phyloP scores from a whole-genome alignment of 768 basidiomycete species.

The Lepiota venenata region DNA sequence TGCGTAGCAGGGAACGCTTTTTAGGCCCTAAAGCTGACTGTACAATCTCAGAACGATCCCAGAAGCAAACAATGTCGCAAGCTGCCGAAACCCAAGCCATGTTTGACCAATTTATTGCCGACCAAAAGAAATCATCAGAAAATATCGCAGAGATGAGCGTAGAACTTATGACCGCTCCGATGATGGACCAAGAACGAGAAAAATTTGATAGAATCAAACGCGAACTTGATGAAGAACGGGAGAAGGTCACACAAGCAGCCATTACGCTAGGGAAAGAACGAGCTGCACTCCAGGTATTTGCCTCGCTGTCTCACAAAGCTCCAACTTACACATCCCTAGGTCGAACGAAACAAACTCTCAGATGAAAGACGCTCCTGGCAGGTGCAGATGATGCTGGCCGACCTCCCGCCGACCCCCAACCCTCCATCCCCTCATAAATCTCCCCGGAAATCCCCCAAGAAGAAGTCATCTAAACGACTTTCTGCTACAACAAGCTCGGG shows the following conservation, averaged over 20 bases:
- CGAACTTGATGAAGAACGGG: slow-evolving; percentile 64
- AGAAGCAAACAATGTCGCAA: slow-evolving; percentile 39
- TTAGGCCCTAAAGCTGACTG: slow-evolving; percentile 1
- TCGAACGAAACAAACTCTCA: slow-evolving; percentile 53
- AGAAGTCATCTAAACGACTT: slow-evolving; percentile 25
- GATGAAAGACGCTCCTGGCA: slow-evolving; percentile 80
- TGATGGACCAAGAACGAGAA: slow-evolving; percentile 50
- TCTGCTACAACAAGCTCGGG: slow-evolving; percentile 26
- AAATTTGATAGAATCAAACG: slow-evolving; percentile 47
- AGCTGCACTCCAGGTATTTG: slow-evolving; percentile 58
- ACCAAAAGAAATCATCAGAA: slow-evolving; percentile 34
- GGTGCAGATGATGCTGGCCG: slow-evolving; percentile 56
- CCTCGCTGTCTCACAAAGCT: slow-evolving; percentile 1
- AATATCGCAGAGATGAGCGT: slow-evolving; percentile 43
- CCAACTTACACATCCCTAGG: slow-evolving; percentile 33
- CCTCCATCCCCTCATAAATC: slow-evolving; percentile 17
- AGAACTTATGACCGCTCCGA: slow-evolving; percentile 51
- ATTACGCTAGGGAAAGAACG: slow-evolving; percentile 63
- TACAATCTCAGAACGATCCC: slow-evolving; percentile 39
- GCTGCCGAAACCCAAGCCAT: slow-evolving; percentile 47
- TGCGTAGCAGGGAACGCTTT: slow-evolving; percentile 23
- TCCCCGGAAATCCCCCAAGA: slow-evolving; percentile 19
- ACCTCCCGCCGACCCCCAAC: slow-evolving; percentile 45
- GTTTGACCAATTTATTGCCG: slow-evolving; percentile 49
- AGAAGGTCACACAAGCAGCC: slow-evolving; percentile 61